Conservation (phyloP, 1,284 basidiomycete genomes). For the Bondarzewia mesenterica region DNA sequence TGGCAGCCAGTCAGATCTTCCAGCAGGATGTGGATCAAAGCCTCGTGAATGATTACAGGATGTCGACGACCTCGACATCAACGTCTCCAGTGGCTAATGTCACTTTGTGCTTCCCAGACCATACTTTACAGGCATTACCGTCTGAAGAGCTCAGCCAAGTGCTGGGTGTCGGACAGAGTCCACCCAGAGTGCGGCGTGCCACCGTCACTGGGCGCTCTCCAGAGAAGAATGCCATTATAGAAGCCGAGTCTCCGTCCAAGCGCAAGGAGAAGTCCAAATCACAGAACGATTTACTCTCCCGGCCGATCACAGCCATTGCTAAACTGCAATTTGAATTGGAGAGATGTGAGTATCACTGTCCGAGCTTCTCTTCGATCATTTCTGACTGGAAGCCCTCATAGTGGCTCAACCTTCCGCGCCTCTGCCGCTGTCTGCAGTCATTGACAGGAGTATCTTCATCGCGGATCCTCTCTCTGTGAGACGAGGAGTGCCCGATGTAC, state of each 20-base stretch:
- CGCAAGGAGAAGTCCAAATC: conserved; percentile 58
- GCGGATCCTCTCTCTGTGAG: conserved; percentile 24
- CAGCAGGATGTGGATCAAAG: conserved; percentile 25
- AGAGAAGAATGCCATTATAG: conserved; percentile 24
- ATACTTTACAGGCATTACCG: conserved; percentile 20
- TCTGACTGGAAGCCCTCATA: conserved; percentile 8
- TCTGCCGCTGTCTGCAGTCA: conserved; percentile 48
- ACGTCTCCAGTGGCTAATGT: conserved; percentile 11
- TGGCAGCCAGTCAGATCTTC: conserved; percentile 68
- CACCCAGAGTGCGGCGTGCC: conserved; percentile 49
- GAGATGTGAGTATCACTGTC: conserved; percentile 40
- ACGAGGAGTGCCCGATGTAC: conserved; percentile 6
- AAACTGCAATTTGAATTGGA: conserved; percentile 55
- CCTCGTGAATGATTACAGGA: conserved; percentile 21
- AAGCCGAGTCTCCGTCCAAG: conserved; percentile 46
- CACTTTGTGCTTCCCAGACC: conserved; percentile 10
- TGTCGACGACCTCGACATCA: conserved; percentile 13
- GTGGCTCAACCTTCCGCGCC: conserved; percentile 33
- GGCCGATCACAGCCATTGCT: conserved; percentile 58
- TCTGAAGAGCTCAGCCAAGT: conserved; percentile 18
- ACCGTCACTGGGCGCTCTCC: conserved; percentile 60
- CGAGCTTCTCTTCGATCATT: neutral
- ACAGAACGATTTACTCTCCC: conserved; percentile 46
- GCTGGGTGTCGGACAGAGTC: conserved; percentile 29
- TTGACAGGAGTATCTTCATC: conserved; percentile 62